Base-by-base conservation (phyloP, 2,329 filamentous ascomycete species). In the Penicillium sp. region DNA sequence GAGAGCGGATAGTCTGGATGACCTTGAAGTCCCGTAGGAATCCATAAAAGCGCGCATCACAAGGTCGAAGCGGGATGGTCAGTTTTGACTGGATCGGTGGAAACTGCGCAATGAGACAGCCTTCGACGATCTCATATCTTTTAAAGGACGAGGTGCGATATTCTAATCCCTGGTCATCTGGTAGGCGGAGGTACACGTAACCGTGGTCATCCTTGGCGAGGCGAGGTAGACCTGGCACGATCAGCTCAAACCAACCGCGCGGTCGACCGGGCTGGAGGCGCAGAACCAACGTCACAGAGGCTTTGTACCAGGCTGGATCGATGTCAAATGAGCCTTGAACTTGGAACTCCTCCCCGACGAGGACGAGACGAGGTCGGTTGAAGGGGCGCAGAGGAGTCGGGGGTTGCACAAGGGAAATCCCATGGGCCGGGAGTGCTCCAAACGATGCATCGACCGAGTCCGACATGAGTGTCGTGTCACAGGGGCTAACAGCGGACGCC, bases 31-130 rank as follows among this genome's bases (percentile, higher is more conserved):
- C 67, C 39, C 65, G 69, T 37, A 75, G 35, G 9, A 68, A 64
- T 1, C 73, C 72, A 57, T 71, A 74, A 58, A 62, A 71, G 10
- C 57, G 59, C 33, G 54, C 57, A 22, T 67, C 60, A 39, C 69
- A 73, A 24, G 63, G 55, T 5, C 71, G 73, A 22, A 75, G 56
- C 1, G 71, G 63, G 24, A 73, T 50, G 37, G 70, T 59, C 39
- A 75, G 62, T 14, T 65, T 64, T 13, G 63, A 58, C 1, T 59
- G 49, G 11, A 65, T 55, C 1, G 51, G 22, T 39, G 6, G 18
- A 27, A 75, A 73, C 31, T 74, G 70, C 2, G 67, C 72, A 56
- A 71, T 64, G 40, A 75, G 64, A 37, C 69, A 74, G 41, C 67
- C 61, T 27, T 74, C 69, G 14, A 68, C 50, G n/a, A 72, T 50